These are phyloP conservation scores for Apiospora rasikravindrae DNA, from an alignment of 2,329 filamentous ascomycete genomes.

Conservation along the genomic window DNA sequence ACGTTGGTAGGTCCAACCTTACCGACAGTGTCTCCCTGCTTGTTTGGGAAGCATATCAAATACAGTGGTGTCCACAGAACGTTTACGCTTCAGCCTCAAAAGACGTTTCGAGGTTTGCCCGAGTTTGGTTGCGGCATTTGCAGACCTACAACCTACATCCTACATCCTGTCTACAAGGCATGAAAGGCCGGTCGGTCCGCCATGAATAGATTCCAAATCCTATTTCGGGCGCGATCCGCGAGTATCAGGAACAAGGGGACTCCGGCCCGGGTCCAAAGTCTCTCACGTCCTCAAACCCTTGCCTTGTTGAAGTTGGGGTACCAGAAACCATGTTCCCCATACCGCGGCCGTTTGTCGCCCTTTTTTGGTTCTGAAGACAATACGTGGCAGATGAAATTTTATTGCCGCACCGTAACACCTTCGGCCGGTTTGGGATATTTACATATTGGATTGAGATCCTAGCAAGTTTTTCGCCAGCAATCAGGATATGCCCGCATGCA, in stretches of 20 bases:
- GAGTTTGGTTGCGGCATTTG: neutral
- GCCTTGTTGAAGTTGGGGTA: neutral
- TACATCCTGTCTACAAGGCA: neutral
- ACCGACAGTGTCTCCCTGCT: neutral
- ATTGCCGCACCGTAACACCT: neutral
- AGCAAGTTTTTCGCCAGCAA: neutral
- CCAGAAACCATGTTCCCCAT: neutral
- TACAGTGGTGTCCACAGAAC: conserved; percentile 2
- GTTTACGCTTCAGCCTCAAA: neutral
- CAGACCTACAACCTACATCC: neutral
- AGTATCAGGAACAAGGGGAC: conserved; percentile 1
- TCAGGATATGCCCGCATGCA: neutral
- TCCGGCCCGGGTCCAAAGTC: neutral
- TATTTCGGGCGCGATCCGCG: neutral
- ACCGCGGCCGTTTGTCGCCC: neutral
- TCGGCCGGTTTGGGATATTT: neutral
- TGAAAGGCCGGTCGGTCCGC: neutral
- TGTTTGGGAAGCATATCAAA: neutral
- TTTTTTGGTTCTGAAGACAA: neutral
- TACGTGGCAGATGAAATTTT: neutral
- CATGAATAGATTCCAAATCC: conserved; percentile 4
- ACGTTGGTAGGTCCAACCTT: neutral
- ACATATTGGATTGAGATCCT: neutral
- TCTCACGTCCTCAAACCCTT: neutral
- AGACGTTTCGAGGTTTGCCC: neutral